Conservation (phyloP, 306 rosid genomes). For the Carpinus fangiana region DNA sequence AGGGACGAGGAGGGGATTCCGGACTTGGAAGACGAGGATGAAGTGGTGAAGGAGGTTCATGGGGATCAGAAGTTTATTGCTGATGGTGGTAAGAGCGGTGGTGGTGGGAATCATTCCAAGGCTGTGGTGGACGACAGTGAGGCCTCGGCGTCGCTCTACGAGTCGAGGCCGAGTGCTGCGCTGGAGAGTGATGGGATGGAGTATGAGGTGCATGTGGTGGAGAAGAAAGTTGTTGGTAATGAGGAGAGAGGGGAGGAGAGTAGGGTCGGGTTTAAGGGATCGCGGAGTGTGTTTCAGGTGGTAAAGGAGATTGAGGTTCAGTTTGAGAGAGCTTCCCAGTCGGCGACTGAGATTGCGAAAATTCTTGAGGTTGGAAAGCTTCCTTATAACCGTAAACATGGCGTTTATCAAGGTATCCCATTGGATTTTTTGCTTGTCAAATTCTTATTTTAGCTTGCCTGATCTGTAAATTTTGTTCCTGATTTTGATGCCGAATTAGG, state of each 20-base stretch:
- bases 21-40: slow-evolving; percentile 88
- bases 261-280: slow-evolving; percentile 39
- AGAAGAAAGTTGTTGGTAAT: slow-evolving; percentile 66
- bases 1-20: slow-evolving; percentile 97
- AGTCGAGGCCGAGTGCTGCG: slow-evolving; percentile 45
- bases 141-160: slow-evolving; percentile 41
- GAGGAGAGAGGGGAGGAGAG: slow-evolving; percentile 58
- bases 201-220: slow-evolving; percentile 62
- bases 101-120: slow-evolving; percentile 28
- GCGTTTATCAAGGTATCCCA: slow-evolving; percentile 42
- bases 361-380: slow-evolving; percentile 85
- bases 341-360: slow-evolving; percentile 62
- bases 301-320: slow-evolving; percentile 74
- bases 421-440: neutral
- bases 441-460: slow-evolving; percentile 5
- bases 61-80: slow-evolving; percentile 56
- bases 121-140: slow-evolving; percentile 24
- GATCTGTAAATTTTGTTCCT: neutral
- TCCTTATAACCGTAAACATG: slow-evolving; percentile 61
- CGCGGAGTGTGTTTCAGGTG: slow-evolving; percentile 61
- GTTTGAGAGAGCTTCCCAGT: slow-evolving; percentile 78
- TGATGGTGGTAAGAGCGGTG: slow-evolving; percentile 12
- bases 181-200: slow-evolving; percentile 46
- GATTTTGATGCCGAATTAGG: neutral
- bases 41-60: slow-evolving; percentile 82